Evolutionary conservation across 2,329 filamentous ascomycete genomes (phyloP).

Genomic region (Neonectria sp.): DNA sequence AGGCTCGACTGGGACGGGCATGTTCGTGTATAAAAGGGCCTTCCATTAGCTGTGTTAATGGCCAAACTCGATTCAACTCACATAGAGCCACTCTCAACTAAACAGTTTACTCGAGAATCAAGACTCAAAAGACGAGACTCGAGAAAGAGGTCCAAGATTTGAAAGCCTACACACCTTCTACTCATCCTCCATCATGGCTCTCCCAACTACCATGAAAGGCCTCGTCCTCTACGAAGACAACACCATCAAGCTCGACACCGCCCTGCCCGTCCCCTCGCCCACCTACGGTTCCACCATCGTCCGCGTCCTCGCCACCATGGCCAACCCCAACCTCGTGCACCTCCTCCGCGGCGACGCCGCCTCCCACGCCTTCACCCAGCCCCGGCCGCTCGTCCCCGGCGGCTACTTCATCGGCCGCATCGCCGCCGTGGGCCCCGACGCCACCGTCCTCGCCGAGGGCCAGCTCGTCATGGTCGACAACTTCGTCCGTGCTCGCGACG

Average conservation of each 20-base stretch:
- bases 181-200: constrained; percentile 28
- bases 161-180: background rate
- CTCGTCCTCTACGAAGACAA: constrained; percentile 36
- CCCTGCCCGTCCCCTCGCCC: constrained; percentile 38
- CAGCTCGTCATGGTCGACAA: constrained; percentile 54
- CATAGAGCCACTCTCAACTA: background rate
- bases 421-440: constrained; percentile 52
- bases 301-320: constrained; percentile 43
- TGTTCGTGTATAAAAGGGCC: constrained; percentile 13
- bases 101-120: background rate
- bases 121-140: background rate
- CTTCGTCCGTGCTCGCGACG: constrained; percentile 51
- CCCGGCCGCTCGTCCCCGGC: constrained; percentile 53
- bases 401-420: constrained; percentile 55
- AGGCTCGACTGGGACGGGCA: background rate
- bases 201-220: constrained; percentile 39
- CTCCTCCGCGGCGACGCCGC: constrained; percentile 32
- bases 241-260: constrained; percentile 27
- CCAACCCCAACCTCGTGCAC: constrained; percentile 46
- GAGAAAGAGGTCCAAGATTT: no score
- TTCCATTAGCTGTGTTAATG: background rate
- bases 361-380: constrained; percentile 36
- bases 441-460: constrained; percentile 49
- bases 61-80: background rate
- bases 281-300: constrained; percentile 38